phyloP scores from a whole-genome alignment of 73 alveolate genomes.

The Paramecium pentaurelia region DNA sequence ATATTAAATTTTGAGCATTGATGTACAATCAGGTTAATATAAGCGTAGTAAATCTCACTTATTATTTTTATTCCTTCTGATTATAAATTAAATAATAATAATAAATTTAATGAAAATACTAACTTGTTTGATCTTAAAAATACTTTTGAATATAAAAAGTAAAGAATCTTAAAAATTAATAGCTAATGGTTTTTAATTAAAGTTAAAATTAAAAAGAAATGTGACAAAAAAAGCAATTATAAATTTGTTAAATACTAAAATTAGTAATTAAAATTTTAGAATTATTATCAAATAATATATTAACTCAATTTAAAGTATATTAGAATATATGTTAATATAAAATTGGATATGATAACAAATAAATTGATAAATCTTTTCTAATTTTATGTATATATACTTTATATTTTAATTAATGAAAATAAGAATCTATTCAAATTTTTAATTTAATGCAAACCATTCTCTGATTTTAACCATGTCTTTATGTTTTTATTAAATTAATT shows the following conservation, averaged over 20 bases:
- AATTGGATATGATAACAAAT: background rate
- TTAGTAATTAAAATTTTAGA: background rate
- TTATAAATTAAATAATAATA: background rate
- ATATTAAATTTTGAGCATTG: background rate
- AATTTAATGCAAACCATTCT: background rate
- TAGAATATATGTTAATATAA: background rate
- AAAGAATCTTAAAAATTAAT: background rate
- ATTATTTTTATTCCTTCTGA: background rate
- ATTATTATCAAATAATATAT: background rate
- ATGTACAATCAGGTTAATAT: background rate
- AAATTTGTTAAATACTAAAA: background rate
- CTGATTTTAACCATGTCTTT: background rate
- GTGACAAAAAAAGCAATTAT: background rate
- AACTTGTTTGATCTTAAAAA: background rate
- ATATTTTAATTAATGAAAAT: no score
- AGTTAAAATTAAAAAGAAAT: background rate
- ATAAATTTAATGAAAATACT: background rate
- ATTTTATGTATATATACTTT: no score
- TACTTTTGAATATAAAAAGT: no score
- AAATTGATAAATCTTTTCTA: background rate
- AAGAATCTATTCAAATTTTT: background rate
- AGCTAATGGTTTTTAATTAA: background rate
- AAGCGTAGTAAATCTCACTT: background rate
- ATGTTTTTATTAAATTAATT: background rate
- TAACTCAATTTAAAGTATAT: background rate